A percentile compares a stretch with the other conserved stretches of the same genome.
Conservation (phyloP, 2,329 filamentous ascomycete species). For the Lojkania enalia region DNA sequence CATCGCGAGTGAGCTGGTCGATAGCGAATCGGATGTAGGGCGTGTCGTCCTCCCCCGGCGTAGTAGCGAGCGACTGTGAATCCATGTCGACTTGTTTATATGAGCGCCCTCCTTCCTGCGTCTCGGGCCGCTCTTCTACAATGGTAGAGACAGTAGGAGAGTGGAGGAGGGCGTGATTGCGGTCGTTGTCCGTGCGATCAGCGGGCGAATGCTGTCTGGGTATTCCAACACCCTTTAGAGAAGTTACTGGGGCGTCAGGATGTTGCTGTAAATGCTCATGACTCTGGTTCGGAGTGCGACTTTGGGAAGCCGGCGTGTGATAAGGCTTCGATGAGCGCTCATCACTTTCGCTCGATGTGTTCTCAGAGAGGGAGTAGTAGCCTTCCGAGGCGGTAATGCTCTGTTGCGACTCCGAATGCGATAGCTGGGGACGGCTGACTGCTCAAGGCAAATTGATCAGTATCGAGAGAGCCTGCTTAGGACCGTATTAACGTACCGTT, state of each 20-base stretch:
- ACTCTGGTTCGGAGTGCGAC: slow-evolving; percentile 39
- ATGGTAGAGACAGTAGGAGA: slow-evolving; percentile 38
- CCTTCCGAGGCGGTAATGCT: slow-evolving; percentile 54
- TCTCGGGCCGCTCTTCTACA: slow-evolving; percentile 35
- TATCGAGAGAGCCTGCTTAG: slow-evolving; percentile 3
- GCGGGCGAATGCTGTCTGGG: slow-evolving; percentile 29
- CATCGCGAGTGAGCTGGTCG: slow-evolving; percentile 78
- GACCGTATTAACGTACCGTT: slow-evolving; percentile 36
- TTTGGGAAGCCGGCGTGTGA: slow-evolving; percentile 41
- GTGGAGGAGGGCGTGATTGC: slow-evolving; percentile 14
- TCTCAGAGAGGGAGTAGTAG: slow-evolving; percentile 54
- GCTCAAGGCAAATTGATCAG: slow-evolving; percentile 18
- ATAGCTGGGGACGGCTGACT: slow-evolving; percentile 47
- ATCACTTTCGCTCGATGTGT: slow-evolving; percentile 43
- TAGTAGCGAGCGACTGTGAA: slow-evolving; percentile 39
- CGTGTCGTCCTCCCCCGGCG: slow-evolving; percentile 77
- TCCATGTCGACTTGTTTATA: slow-evolving; percentile 32
- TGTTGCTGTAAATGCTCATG: slow-evolving; percentile 41
- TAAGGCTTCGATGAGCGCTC: slow-evolving; percentile 29
- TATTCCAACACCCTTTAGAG: slow-evolving; percentile 37
- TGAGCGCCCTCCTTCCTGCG: slow-evolving; percentile 26
- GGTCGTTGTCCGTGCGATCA: slow-evolving; percentile 17
- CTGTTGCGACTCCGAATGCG: slow-evolving; percentile 48
- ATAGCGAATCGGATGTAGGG: slow-evolving; percentile 90
- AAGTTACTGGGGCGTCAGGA: slow-evolving; percentile 35